Evolutionary conservation across 1,284 basidiomycete genomes (phyloP).

Genomic region (Phellinidium pouzarii): DNA sequence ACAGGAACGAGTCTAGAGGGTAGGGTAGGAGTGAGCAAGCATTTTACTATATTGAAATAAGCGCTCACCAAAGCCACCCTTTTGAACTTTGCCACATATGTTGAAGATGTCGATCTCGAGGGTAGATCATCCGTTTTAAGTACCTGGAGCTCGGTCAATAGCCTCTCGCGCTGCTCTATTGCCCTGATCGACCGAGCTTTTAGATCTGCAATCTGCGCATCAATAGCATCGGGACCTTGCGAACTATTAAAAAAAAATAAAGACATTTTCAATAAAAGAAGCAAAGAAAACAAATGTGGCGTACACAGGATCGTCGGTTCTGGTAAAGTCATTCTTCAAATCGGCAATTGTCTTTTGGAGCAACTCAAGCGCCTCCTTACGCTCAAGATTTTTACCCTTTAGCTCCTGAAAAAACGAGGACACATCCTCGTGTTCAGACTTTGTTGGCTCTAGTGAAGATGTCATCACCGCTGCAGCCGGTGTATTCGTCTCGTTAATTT

Average conservation of each 20-base stretch:
- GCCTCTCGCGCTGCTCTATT: slow-evolving; percentile 13
- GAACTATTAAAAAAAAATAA: slow-evolving; percentile 4
- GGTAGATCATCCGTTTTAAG: not conserved
- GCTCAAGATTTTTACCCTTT: slow-evolving; percentile 33
- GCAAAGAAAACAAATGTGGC: not conserved
- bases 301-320: slow-evolving; percentile 13
- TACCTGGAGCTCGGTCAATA: slow-evolving; percentile 8
- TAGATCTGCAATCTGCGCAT: slow-evolving; percentile 9
- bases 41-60: not conserved
- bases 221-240: slow-evolving; percentile 10
- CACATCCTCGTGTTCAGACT: slow-evolving; percentile 23
- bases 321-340: slow-evolving; percentile 41
- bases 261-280: not conserved
- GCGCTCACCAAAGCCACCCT: not conserved
- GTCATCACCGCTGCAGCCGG: slow-evolving; percentile 1
- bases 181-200: slow-evolving; percentile 15
- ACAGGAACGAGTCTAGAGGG: not conserved
- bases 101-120: not conserved
- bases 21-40: not conserved
- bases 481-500: slow-evolving; percentile 34
- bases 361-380: slow-evolving; percentile 45
- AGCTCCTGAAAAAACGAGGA: slow-evolving; percentile 25
- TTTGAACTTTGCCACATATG: not conserved
- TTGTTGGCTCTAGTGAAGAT: slow-evolving; percentile 11
- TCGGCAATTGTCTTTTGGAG: slow-evolving; percentile 51